phyloP scores from a whole-genome alignment of 2,329 filamentous ascomycete species.

The Trichoderma sp. region DNA sequence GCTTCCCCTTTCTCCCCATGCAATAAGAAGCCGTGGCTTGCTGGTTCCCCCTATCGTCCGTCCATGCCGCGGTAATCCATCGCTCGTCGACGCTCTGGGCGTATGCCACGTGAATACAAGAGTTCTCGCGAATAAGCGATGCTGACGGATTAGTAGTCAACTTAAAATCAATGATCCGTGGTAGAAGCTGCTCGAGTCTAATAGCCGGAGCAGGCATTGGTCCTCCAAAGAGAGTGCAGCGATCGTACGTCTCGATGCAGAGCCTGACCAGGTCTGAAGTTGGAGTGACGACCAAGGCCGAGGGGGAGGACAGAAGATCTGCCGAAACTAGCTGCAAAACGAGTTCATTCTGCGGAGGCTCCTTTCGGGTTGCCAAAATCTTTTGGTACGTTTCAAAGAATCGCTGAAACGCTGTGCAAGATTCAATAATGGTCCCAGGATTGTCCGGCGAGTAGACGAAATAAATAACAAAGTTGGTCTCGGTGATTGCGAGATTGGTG shows the following conservation, averaged over 20 bases:
- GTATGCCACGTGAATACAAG: slow-evolving; percentile 78
- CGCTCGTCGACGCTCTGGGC: slow-evolving; percentile 70
- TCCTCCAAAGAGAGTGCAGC: slow-evolving; percentile 60
- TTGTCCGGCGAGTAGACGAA: slow-evolving; percentile 68
- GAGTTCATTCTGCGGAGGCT: slow-evolving; percentile 58
- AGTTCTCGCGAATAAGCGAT: slow-evolving; percentile 74
- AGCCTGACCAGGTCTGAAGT: slow-evolving; percentile 59
- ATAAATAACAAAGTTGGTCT: slow-evolving; percentile 70
- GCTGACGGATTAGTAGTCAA: slow-evolving; percentile 64
- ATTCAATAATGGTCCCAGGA: slow-evolving; percentile 61
- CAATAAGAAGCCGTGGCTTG: slow-evolving; percentile 74
- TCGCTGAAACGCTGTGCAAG: slow-evolving; percentile 71
- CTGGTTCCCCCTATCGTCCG: slow-evolving; percentile 70
- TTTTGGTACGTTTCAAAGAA: slow-evolving; percentile 62
- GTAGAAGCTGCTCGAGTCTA: slow-evolving; percentile 66
- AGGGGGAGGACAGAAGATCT: slow-evolving; percentile 63
- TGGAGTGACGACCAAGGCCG: slow-evolving; percentile 60
- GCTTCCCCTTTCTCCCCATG: slow-evolving; percentile 57
- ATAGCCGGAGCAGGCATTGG: slow-evolving; percentile 67
- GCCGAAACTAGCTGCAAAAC: slow-evolving; percentile 74
- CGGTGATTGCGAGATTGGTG: slow-evolving; percentile 40
- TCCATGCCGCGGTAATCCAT: slow-evolving; percentile 81
- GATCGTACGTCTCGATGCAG: slow-evolving; percentile 74
- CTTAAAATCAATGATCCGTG: slow-evolving; percentile 74
- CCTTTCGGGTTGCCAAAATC: slow-evolving; percentile 41